A percentile compares a stretch with the other conserved stretches of the same genome.
phyloP scores from a whole-genome alignment of 768 basidiomycete species.

The Rhizopogon vesiculosus region DNA sequence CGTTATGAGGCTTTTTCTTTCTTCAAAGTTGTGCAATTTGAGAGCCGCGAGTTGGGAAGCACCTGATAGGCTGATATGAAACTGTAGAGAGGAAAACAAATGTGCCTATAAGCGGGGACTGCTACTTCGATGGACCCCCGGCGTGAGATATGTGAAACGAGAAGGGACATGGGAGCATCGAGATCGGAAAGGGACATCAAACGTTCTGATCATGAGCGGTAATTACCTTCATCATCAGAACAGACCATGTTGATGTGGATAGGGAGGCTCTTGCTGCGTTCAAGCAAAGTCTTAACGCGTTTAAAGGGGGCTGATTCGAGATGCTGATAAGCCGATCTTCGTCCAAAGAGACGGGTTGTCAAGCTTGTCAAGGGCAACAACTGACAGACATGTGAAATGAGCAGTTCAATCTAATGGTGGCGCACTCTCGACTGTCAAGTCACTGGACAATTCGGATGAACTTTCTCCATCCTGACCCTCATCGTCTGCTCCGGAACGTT shows the following conservation, averaged over 20 bases:
- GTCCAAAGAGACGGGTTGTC: conserved; percentile 55
- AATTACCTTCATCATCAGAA: not conserved
- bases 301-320: conserved; percentile 37
- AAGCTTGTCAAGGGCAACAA: conserved; percentile 34
- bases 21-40: conserved; percentile 51
- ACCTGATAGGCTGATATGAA: conserved; percentile 29
- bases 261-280: conserved; percentile 50
- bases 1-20: conserved; percentile 27
- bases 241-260: conserved; percentile 50
- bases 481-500: conserved; percentile 3
- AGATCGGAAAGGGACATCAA: conserved; percentile 14
- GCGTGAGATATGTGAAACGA: conserved; percentile 48
- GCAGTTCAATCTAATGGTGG: conserved; percentile 39
- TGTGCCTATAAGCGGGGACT: conserved; percentile 42
- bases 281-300: conserved; percentile 39
- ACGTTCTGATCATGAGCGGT: no score
- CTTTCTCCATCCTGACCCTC: conserved; percentile 2
- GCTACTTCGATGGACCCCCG: conserved; percentile 50
- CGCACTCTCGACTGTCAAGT: not conserved
- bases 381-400: conserved; percentile 58
- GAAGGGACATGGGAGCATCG: conserved; percentile 22
- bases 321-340: conserved; percentile 20
- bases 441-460: not conserved
- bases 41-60: conserved; percentile 54
- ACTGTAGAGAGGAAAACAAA: conserved; percentile 40